A percentile compares a stretch with the other conserved stretches of the same genome.
Evolutionary conservation across 192 early-diverging fungal genomes (phyloP).

Genomic region (Chytriomyces hyalinus): DNA sequence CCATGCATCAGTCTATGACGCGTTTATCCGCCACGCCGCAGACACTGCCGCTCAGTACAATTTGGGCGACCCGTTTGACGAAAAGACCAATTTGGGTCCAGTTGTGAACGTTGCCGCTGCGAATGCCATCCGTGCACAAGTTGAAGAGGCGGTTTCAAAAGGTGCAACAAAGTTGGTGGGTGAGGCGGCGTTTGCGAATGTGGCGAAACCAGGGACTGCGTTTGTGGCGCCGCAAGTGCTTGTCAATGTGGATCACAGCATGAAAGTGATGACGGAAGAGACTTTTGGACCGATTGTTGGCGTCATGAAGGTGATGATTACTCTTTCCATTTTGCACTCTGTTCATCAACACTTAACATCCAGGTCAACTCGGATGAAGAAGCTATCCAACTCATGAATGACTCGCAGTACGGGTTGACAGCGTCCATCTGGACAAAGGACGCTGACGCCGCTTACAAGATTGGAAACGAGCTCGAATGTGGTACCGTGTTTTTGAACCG

Average conservation of each 20-base stretch:
- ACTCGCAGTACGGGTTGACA: slow-evolving; percentile 74
- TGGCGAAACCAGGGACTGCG: slow-evolving; percentile 61
- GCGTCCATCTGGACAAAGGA: slow-evolving; percentile 77
- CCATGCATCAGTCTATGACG: slow-evolving; percentile 72
- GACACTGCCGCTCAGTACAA: slow-evolving; percentile 58
- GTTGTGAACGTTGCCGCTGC: slow-evolving; percentile 69
- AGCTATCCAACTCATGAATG: slow-evolving; percentile 79
- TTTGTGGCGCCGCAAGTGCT: slow-evolving; percentile 76
- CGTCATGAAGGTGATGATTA: slow-evolving; percentile 64
- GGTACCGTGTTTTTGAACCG: slow-evolving; percentile 81
- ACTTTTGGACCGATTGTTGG: slow-evolving; percentile 81
- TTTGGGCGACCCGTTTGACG: slow-evolving; percentile 67
- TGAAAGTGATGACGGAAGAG: slow-evolving; percentile 78
- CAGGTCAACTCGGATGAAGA: slow-evolving; percentile 64
- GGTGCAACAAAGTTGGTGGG: slow-evolving; percentile 71
- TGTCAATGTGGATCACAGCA: slow-evolving; percentile 69
- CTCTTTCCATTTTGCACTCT: neutral
- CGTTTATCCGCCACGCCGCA: slow-evolving; percentile 65
- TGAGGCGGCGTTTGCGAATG: slow-evolving; percentile 51
- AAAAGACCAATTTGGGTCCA: slow-evolving; percentile 69
- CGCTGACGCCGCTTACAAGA: slow-evolving; percentile 57
- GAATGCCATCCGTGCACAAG: slow-evolving; percentile 66
- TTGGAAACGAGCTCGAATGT: slow-evolving; percentile 69
- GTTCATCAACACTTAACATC: neutral
- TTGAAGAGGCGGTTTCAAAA: slow-evolving; percentile 66